Conservation (phyloP, 202 grass and related monocot species). For the Zoysia matrella region DNA sequence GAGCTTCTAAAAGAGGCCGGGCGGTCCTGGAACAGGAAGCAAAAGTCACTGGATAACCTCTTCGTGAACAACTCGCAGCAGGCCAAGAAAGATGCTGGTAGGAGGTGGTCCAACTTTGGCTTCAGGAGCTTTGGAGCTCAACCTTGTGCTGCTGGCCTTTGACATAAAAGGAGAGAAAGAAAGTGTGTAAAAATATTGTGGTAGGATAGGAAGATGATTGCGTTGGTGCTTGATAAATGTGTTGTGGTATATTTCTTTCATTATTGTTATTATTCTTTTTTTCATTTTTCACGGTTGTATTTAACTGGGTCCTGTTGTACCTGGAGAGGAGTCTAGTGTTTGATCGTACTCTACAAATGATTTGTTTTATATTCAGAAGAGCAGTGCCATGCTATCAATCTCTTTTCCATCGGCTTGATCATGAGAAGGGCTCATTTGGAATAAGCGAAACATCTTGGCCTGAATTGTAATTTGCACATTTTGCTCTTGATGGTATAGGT, state of each 20-base stretch:
- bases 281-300: background rate
- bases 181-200: slow-evolving; percentile 63
- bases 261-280: slow-evolving; percentile 1
- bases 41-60: slow-evolving; percentile 82
- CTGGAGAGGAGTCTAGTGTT: background rate
- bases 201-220: slow-evolving; percentile 61
- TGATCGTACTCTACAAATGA: too few species aligned
- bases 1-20: slow-evolving; percentile 91
- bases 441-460: too few species aligned
- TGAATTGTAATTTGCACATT: too few species aligned
- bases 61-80: slow-evolving; percentile 55
- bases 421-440: too few species aligned
- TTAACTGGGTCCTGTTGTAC: slow-evolving; percentile 36
- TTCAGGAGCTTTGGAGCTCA: slow-evolving; percentile 63
- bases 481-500: too few species aligned
- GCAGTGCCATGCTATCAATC: too few species aligned
- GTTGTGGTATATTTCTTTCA: slow-evolving; percentile 24
- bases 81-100: slow-evolving; percentile 73
- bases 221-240: slow-evolving; percentile 46
- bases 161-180: slow-evolving; percentile 52
- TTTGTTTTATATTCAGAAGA: too few species aligned
- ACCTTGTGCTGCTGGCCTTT: slow-evolving; percentile 40
- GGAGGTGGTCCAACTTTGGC: slow-evolving; percentile 82
- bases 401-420: too few species aligned
- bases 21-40: slow-evolving; percentile 79